Evolutionary conservation across 192 early-diverging fungal species (phyloP).

Genomic region (Backusella morwellensis): DNA sequence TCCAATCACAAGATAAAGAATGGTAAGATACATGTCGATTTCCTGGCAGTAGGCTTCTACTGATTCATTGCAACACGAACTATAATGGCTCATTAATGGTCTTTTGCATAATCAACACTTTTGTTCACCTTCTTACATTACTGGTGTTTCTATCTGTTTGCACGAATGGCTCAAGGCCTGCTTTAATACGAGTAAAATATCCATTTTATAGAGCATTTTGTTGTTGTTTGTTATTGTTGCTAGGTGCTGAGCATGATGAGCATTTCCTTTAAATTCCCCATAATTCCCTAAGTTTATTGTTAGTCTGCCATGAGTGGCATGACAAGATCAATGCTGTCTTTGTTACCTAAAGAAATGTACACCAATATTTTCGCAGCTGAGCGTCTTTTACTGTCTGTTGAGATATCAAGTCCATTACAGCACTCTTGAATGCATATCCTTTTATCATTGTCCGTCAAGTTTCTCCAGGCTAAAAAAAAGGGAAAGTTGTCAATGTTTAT

Average conservation of each 20-base stretch:
- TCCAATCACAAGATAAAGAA: slow-evolving; percentile 63
- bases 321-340: neutral
- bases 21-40: slow-evolving; percentile 55
- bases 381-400: slow-evolving; percentile 44
- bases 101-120: neutral
- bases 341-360: slow-evolving; percentile 66
- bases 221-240: slow-evolving; percentile 35
- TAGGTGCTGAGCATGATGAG: neutral
- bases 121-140: slow-evolving; percentile 10
- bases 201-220: slow-evolving; percentile 52
- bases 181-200: slow-evolving; percentile 56
- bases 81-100: neutral
- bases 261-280: neutral
- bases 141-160: slow-evolving; percentile 43
- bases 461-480: slow-evolving; percentile 41
- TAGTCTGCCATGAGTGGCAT: neutral
- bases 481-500: neutral
- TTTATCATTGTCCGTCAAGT: slow-evolving; percentile 36
- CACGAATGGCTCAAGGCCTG: slow-evolving; percentile 57
- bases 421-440: slow-evolving; percentile 48
- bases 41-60: slow-evolving; percentile 13
- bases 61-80: neutral
- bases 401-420: slow-evolving; percentile 58
- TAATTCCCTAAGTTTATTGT: neutral
- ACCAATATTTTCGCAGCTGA: slow-evolving; percentile 54